These are phyloP conservation scores for Pythium utonaiense DNA, from an alignment of 352 stramenopile species.

Conservation along the genomic window DNA sequence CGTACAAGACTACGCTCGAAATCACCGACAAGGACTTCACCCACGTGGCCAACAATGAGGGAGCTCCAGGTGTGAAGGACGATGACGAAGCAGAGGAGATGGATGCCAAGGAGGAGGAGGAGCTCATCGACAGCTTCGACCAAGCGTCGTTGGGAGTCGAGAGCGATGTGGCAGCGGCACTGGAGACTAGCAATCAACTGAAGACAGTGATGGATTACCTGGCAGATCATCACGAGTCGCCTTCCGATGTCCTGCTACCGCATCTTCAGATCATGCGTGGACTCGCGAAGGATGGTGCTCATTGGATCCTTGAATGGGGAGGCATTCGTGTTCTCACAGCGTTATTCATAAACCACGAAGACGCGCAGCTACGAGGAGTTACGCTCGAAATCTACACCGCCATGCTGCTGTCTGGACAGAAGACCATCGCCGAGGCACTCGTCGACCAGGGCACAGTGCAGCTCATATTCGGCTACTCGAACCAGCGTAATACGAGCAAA, in stretches of 20 bases:
- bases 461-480: conserved; percentile 11
- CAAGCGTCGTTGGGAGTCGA: not conserved
- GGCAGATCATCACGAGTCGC: not conserved
- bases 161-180: not conserved
- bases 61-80: not conserved
- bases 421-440: conserved; percentile 7
- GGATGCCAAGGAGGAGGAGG: not conserved
- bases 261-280: conserved; percentile 11
- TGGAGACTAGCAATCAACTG: conserved; percentile 20
- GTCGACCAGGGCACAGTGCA: conserved; percentile 16
- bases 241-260: not conserved
- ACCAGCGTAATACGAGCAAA: not conserved
- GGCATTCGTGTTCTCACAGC: conserved; percentile 17
- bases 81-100: not conserved
- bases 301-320: conserved; percentile 16
- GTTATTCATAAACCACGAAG: conserved; percentile 2
- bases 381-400: conserved; percentile 19
- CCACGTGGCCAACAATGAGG: too few relatives aligned
- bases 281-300: conserved; percentile 14
- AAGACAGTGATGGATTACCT: conserved; percentile 14
- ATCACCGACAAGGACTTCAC: not conserved
- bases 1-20: conserved; percentile 23
- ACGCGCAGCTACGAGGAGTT: not conserved
- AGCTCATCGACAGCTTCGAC: conserved; percentile 7
- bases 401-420: conserved; percentile 6